phyloP scores from a whole-genome alignment of 306 rosid genomes.

The Corylus avellana region DNA sequence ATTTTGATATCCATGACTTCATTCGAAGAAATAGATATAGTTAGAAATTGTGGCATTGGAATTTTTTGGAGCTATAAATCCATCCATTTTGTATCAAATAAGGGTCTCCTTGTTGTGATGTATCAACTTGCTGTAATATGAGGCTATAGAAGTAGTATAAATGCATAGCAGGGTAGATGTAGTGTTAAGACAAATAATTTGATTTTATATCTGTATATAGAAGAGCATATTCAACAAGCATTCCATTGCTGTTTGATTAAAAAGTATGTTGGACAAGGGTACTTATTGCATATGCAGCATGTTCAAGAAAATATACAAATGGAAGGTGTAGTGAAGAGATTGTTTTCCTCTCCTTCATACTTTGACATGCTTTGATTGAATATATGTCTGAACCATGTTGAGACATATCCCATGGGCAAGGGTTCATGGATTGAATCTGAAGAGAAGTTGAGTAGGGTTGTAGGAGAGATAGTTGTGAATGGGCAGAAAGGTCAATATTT shows the following conservation, averaged over 20 bases:
- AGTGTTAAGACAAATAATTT: too few species aligned
- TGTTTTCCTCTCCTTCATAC: neutral
- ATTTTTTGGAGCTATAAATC: too few species aligned
- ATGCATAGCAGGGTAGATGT: too few species aligned
- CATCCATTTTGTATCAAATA: too few species aligned
- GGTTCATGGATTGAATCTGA: neutral
- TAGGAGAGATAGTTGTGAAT: neutral
- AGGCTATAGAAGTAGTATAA: too few species aligned
- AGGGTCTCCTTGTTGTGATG: too few species aligned
- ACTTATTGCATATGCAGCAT: neutral
- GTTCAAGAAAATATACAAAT: neutral
- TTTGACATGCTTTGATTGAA: neutral
- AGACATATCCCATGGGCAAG: neutral
- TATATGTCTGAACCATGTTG: neutral
- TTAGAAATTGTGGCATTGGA: too few species aligned
- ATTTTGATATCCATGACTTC: too few species aligned
- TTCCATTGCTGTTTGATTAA: neutral
- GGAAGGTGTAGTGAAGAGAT: neutral
- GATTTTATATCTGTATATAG: neutral
- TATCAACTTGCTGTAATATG: too few species aligned
- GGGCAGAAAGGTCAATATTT: neutral
- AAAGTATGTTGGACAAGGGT: neutral
- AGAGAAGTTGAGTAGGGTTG: neutral
- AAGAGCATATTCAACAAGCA: neutral
- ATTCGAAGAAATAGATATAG: too few species aligned